Base-by-base conservation (phyloP, 1,284 basidiomycete species). In the Tranzscheliella williamsii region DNA sequence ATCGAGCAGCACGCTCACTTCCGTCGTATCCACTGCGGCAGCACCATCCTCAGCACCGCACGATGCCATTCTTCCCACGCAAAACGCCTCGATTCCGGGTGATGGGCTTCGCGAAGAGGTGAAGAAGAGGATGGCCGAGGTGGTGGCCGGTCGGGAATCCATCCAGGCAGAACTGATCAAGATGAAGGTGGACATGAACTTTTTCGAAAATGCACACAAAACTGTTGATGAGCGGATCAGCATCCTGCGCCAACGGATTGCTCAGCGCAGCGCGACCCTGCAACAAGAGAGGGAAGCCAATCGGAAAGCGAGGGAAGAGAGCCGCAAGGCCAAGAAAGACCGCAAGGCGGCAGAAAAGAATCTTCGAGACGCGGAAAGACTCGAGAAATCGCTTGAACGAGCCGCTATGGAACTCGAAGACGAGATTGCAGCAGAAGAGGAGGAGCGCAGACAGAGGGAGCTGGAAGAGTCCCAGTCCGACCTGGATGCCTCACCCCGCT, bases 161-260 rank as follows among this genome's bases (percentile, higher is more conserved):
- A 45, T 64, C 23, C 61, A 52, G 24, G 55, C 47, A 29, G 61
- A 64, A 39, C 52, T 64, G 55, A 43, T 64, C 13, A 56, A 58
- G 41, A 50, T 64, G 50, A 34, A 56, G 5, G 61, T 64, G 16
- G 61, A 64, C 38, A 56, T 50, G 21, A 49, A 56, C 43, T 64
- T 64, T 23, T 64, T 51, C 21, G 61, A 64, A 34, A 50, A 47
- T 22, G 61, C 61, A 4, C 54, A 64, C 16, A 64, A 60, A 39
- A 52, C 61, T 18, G 51, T 64, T 35, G 61, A 64, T 23, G 55
- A 64, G 27, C 50, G 61, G 22, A 64, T 64, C 29, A 15, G 30
- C 16, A 35, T 60, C 4, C 46, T 64, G 5, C 61, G 61, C 13
- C 51, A 54, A 7, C 61, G 61, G 21, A 60, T 64, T 36, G 50